Evolutionary conservation across 768 basidiomycete species (phyloP), one percentile per base, ranked within the genome.

Genomic region (Tricholoma terreum): DNA sequence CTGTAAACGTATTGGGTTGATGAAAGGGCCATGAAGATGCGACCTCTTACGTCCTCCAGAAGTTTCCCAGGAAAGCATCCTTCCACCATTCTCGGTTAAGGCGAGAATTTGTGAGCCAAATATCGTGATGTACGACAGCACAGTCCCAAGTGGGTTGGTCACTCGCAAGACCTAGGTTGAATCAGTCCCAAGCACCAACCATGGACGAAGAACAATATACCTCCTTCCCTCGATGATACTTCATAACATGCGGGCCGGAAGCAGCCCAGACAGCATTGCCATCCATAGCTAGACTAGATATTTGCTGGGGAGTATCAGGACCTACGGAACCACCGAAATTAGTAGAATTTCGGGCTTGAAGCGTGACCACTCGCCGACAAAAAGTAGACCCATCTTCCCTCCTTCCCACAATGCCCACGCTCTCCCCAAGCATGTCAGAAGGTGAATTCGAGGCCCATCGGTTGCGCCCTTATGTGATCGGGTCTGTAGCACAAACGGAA

Each of bases 371-470:
- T 75, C 72, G 92, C 96, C 93, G 58, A 95, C 94, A 69, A 99
- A 98, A 35, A 98, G 79, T 56, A 98, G 73, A 31, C 79, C 80
- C 92, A 98, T 94, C 73, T 89, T 94, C 24, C 86, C 90, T 19
- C 93, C 95, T 64, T 97, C 94, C 96, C 96, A 98, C 66, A 97
- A 76, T 15, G 94, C 91, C 95, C 95, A 98, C 61, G 90, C 84
- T 57, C 77, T 84, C 6, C 96, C 95, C 7, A 98, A 73, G 65
- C 91, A 94, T 10, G 93, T 95, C 33, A 97, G 72, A 42, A 98
- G 75, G 60, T 93, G 89, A 56, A 95, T 78, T 48, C 84, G 82
- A 0, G 95, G 94, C 2, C 89, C 91, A 17, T 89, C 88, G 1
- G 90, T 83, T 19, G 92, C 84, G 22, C 92, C 92, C 69, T 94